Percentiles rank a stretch among this genome's conserved stretches.
Conservation (phyloP, 2,329 filamentous ascomycete species). For the Lachnum nothofagi region DNA sequence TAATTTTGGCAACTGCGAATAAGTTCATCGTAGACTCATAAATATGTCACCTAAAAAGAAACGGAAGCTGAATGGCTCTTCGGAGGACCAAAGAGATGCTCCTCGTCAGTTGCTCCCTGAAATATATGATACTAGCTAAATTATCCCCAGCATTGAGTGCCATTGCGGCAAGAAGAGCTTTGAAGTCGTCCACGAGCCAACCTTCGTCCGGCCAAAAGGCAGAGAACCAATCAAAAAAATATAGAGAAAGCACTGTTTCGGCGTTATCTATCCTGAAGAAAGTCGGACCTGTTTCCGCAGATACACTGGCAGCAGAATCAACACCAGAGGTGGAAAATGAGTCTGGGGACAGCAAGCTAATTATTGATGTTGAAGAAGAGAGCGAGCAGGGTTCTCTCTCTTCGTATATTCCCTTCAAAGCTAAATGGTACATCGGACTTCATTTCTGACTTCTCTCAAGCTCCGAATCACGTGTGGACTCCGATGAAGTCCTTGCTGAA, state of each 20-base stretch:
- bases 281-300: not conserved
- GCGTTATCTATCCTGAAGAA: not conserved
- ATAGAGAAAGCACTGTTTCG: not conserved
- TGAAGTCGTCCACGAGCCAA: slow-evolving; percentile 3
- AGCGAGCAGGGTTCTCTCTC: slow-evolving; percentile 4
- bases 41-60: slow-evolving; percentile 34
- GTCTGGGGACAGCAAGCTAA: not conserved
- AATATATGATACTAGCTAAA: no score
- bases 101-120: slow-evolving; percentile 39
- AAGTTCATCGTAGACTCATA: not conserved
- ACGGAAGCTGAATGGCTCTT: slow-evolving; percentile 35
- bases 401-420: slow-evolving; percentile 10
- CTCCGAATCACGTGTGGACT: slow-evolving; percentile 23
- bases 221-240: slow-evolving; percentile 1
- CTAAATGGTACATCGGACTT: slow-evolving; percentile 5
- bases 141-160: slow-evolving; percentile 28
- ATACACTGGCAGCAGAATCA: not conserved
- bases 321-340: not conserved
- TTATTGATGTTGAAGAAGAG: slow-evolving; percentile 6
- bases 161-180: slow-evolving; percentile 28
- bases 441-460: slow-evolving; percentile 30
- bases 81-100: slow-evolving; percentile 30
- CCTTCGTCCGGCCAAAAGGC: slow-evolving; percentile 4
- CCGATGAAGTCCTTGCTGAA: slow-evolving; percentile 18
- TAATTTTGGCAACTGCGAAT: not conserved